These are phyloP conservation scores for Aurantiochytrium sp. DNA, from an alignment of 108 stramenopile genomes.

Conservation along the genomic window DNA sequence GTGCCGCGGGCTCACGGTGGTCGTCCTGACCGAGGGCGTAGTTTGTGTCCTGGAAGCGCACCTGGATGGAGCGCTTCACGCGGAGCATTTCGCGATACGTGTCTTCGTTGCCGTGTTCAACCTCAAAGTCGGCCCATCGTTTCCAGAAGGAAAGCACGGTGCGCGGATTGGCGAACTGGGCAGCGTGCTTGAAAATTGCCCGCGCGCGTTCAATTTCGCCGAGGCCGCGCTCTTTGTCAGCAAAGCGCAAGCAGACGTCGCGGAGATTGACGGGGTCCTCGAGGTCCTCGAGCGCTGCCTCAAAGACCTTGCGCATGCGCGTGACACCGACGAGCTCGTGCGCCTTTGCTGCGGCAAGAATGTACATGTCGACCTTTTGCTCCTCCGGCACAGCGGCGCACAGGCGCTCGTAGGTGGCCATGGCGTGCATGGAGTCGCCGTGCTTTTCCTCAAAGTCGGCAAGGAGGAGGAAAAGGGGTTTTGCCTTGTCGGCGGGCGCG, in stretches of 20 bases:
- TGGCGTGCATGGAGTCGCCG: conserved; percentile 84
- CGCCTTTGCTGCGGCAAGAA: conserved; percentile 81
- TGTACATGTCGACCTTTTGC: conserved; percentile 78
- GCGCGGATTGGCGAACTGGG: conserved; percentile 90
- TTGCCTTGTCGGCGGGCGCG: conserved; percentile 75
- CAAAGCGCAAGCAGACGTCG: conserved; percentile 84
- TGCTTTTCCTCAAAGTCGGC: conserved; percentile 89
- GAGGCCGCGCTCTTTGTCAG: conserved; percentile 80
- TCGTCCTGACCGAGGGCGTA: background rate
- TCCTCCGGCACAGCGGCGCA: conserved; percentile 71
- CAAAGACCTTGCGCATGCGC: conserved; percentile 81
- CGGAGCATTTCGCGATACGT: conserved; percentile 95
- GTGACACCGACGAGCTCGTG: conserved; percentile 78
- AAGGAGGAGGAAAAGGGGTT: conserved; percentile 79
- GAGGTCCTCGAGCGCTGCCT: conserved; percentile 79
- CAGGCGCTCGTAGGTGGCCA: conserved; percentile 80
- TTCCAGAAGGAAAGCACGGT: conserved; percentile 73
- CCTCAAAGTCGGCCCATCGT: conserved; percentile 95
- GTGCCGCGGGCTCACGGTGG: background rate
- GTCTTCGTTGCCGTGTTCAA: conserved; percentile 91
- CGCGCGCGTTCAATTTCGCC: conserved; percentile 92
- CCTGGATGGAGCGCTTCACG: conserved; percentile 83
- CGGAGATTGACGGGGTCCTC: conserved; percentile 64
- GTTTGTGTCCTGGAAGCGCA: conserved; percentile 59
- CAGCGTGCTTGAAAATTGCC: conserved; percentile 77